Base-by-base conservation (phyloP, 2,329 filamentous ascomycete genomes). In the Sporothrix pseudoabietina region DNA sequence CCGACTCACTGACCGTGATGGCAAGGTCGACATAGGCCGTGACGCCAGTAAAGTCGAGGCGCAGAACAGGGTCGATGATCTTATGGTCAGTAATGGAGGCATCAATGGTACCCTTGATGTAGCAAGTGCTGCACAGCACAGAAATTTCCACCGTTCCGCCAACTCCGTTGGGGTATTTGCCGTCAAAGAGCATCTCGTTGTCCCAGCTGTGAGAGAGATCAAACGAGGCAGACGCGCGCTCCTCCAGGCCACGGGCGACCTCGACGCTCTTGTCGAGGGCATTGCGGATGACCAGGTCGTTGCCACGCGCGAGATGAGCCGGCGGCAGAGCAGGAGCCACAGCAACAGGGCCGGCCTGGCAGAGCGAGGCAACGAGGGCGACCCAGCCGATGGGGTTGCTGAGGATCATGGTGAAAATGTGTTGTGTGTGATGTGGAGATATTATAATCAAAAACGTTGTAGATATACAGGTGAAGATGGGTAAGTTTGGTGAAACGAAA, bases 21-120 rank as follows among this genome's bases (percentile, higher is more conserved):
- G 85, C 83, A 6, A 88, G 77, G 75, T 87, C 82, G 19, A 89
- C 79, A 76, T 86, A 87, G 8, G 87, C 80, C 78, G 88, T 86
- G 75, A 89, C 78, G 5, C 82, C 82, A 57, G 82, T 82, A 66
- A 89, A 85, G 75, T 84, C 81, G 2, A 89, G 78, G 22, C 82
- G 80, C 35, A 84, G 79, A 16, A 81, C 79, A 0, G 85, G 85
- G 57, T 80, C 74, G 26, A 81, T 74, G 4, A 84, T 78, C 54
- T 85, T 79, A 22, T 80, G 79, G 41, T 85, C 82, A 5, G 30
- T 30, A 30, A 87, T 78, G 72, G 82, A 80, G 14, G 85, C 83
- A 16, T 80, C 80, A 55, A 86, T 83, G n/a, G 79, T 79, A 76
- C 87, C 87, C 76, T 84, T 83, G 59, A 86, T 81, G 77, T 85